phyloP scores from a whole-genome alignment of 768 basidiomycete species.

The Boletus sp. region DNA sequence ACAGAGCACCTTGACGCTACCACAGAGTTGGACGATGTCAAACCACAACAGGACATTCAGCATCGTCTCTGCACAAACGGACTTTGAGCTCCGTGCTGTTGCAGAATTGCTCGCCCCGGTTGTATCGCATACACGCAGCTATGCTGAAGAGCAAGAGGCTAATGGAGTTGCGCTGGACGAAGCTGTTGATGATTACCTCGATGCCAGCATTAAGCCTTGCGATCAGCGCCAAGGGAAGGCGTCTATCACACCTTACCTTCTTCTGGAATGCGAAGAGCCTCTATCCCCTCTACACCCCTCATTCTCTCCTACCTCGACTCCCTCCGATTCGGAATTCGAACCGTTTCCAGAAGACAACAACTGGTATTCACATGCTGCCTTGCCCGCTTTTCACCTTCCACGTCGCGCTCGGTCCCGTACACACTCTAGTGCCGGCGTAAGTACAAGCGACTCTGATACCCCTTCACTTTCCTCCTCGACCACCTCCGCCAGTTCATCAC shows the following conservation, averaged over 20 bases:
- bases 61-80: slow-evolving; percentile 46
- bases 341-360: slow-evolving; percentile 28
- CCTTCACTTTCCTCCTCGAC: slow-evolving; percentile 47
- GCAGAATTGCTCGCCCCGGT: slow-evolving; percentile 45
- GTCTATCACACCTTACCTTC: slow-evolving; percentile 21
- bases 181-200: slow-evolving; percentile 27
- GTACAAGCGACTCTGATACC: slow-evolving; percentile 42
- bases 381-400: slow-evolving; percentile 35
- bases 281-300: slow-evolving; percentile 26
- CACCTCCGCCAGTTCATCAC: slow-evolving; percentile 38
- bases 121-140: slow-evolving; percentile 23
- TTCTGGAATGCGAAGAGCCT: slow-evolving; percentile 33
- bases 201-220: slow-evolving; percentile 20
- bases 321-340: slow-evolving; percentile 39
- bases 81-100: slow-evolving; percentile 50
- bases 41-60: slow-evolving; percentile 39
- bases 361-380: slow-evolving; percentile 22
- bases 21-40: slow-evolving; percentile 20
- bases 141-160: slow-evolving; percentile 28
- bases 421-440: slow-evolving; percentile 28
- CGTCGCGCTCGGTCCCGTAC: slow-evolving; percentile 30
- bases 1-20: slow-evolving; percentile 24
- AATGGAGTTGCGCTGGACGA: slow-evolving; percentile 28
- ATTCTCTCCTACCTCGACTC: slow-evolving; percentile 18
- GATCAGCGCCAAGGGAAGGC: slow-evolving; percentile 8